Evolutionary conservation across 2,329 filamentous ascomycete species (phyloP), one percentile per base, ranked within the genome.

Genomic region (Didymella sp.): DNA sequence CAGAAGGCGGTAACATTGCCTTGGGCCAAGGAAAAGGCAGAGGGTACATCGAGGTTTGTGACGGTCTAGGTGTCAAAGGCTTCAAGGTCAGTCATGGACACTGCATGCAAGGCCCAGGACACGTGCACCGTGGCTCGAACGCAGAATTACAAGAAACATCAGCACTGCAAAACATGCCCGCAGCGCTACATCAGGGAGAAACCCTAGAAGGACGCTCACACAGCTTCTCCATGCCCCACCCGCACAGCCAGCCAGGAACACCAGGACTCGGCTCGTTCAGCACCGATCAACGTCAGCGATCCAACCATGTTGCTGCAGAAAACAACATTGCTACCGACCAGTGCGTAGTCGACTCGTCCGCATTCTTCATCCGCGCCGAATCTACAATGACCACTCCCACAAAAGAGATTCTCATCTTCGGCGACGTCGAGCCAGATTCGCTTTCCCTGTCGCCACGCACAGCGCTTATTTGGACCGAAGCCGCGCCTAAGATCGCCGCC

Each of bases 391-490:
- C 68, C 1, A 72, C 73, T 0, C 69, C 73, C 1, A 71, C 73
- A 40, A 69, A 67, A 22, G 94, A 99, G 76, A 85, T 98, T 2
- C 85, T 99, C 58, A 90, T 99, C 45, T 98, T 97, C 72, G 95
- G 95, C 17, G 95, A 99, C 64, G 91, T 98, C 33, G 95, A 99
- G 72, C 92, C 95, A 0, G 95, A 99, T 75, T 89, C 87, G 8
- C 78, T 98, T 24, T 96, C 92, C 0, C 77, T 94, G 2, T 89
- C 86, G 1, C 92, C 94, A 1, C 87, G 93, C 22, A 98, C 95
- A 63, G 79, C 84, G n/a, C 81, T 82, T 13, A 87, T 99, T 13
- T 99, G 95, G 95, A 84, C 86, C 63, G 90, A 95, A 69, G 94
- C 94, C 0, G 94, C 93, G 0, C 89, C 89, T 8, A 96, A 96